phyloP scores from a whole-genome alignment of 306 rosid species.

The Cicer arietinum region DNA sequence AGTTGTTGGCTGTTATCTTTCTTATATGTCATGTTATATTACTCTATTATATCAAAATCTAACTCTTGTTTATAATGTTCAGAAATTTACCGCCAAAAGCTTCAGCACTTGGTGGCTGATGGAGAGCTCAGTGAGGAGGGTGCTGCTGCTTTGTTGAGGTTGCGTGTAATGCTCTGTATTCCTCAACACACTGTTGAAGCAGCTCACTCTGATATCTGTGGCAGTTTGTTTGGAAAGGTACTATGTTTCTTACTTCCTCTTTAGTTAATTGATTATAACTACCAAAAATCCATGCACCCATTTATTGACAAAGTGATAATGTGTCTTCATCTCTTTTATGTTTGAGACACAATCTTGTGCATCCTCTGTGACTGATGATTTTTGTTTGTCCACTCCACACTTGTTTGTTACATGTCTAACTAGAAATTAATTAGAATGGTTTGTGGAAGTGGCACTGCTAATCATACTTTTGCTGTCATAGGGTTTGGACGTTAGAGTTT shows the following conservation, averaged over 20 bases:
- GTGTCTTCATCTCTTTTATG: constrained; percentile 11
- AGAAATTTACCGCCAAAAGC: constrained; percentile 98
- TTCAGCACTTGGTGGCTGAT: constrained; percentile 81
- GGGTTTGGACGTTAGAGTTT: constrained; percentile 16
- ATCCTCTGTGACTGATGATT: background rate
- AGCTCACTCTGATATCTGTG: constrained; percentile 93
- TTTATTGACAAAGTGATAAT: background rate
- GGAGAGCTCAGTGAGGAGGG: constrained; percentile 83
- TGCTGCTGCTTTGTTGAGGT: constrained; percentile 83
- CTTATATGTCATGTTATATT: constrained; percentile 1
- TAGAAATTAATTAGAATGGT: constrained; percentile 16
- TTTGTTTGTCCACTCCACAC: background rate
- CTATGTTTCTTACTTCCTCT: background rate
- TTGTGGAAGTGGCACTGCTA: background rate
- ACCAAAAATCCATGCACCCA: background rate
- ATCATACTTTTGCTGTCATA: background rate
- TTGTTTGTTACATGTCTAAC: background rate
- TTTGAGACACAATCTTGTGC: constrained; percentile 18
- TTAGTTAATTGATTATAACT: background rate
- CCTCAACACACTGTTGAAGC: constrained; percentile 90
- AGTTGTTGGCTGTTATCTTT: constrained; percentile 20
- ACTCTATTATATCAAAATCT: constrained; percentile 38
- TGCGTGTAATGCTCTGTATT: constrained; percentile 89
- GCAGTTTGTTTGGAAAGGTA: constrained; percentile 93
- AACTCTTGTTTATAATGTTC: constrained; percentile 36